Evolutionary conservation across 1,139 yeast genomes (phyloP), one percentile per base, ranked within the genome.

Genomic region (Scheffersomyces lignicola): DNA sequence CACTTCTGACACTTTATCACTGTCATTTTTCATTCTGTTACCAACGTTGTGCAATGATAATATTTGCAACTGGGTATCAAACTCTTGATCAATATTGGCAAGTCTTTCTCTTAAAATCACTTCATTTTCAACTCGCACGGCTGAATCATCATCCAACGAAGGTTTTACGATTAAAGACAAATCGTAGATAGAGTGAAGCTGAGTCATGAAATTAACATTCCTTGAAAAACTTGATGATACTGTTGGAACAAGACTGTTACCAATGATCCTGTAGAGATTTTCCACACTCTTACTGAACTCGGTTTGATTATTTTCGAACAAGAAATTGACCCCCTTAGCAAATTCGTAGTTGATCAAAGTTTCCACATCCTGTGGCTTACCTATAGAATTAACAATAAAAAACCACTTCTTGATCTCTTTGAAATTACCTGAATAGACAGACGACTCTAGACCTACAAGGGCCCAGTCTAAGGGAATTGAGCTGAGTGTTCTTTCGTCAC

Each of bases 141-240:
- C 18, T 2, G 43, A 45, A 27, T 49, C 50, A 10, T 34, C 31
- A 8, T 39, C 42, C 7, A 35, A 31, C 11, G 38, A 43, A 2
- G 47, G 34, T 9, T 48, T 36, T 1, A 59, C 51, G n/a, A 69
- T 50, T 11, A 58, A 42, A 4, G 63, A 49, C 24, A 87, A 58
- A 51, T 90, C 97, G 39, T 80, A 75, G 10, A 89, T 56, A 4
- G 84, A 77, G 53, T 90, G 96, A 7, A 90, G 62, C 42, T 78
- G 77, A 30, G 78, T 76, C 66, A 87, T 60, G 21, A 76, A 53
- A 9, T 66, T 69, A 17, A 76, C 69, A 40, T 78, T 77, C 39
- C 83, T 75, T 4, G 79, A 72, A 23, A 83, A 66, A 1, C 90
- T 80, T 0, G 88, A 77, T 0, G 82, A 73, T 38, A 68, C 73